Evolutionary conservation across 2,329 filamentous ascomycete species (phyloP).

Genomic region (Calonectria hawksworthii): DNA sequence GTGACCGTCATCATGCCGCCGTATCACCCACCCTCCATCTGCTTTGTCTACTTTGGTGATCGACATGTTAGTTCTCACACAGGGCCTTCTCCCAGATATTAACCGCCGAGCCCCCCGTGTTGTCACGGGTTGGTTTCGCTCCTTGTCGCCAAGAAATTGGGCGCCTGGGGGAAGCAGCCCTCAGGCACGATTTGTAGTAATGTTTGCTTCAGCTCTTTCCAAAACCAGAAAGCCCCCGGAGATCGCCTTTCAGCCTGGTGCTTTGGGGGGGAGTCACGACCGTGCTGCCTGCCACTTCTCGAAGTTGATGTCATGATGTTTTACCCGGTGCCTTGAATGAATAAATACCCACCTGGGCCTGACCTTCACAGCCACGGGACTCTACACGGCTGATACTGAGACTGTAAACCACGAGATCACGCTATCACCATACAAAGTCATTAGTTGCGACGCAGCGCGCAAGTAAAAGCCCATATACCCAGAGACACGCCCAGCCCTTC

Average conservation of each 20-base stretch:
- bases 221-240: not conserved
- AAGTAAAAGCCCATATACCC: not conserved
- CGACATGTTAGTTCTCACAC: not conserved
- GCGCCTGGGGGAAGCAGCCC: not conserved
- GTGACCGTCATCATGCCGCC: slow-evolving; percentile 41
- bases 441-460: not conserved
- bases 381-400: slow-evolving; percentile 21
- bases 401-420: slow-evolving; percentile 20
- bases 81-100: not conserved
- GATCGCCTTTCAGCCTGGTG: not conserved
- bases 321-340: not conserved
- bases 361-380: slow-evolving; percentile 9
- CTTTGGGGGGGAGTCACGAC: not conserved
- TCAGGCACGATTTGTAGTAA: not conserved
- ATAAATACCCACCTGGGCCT: slow-evolving; percentile 10
- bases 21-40: slow-evolving; percentile 34
- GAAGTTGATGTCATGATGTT: slow-evolving; percentile 4
- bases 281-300: not conserved
- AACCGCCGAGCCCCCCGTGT: not conserved
- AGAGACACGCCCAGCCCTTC: slow-evolving; percentile 13
- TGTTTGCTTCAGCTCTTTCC: not conserved
- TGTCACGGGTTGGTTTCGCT: slow-evolving; percentile 6
- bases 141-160: slow-evolving; percentile 1
- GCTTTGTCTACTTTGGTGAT: not conserved
- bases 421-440: slow-evolving; percentile 3